Base-by-base conservation (phyloP, 2,329 filamentous ascomycete genomes). In the Fusarium chuoi region DNA sequence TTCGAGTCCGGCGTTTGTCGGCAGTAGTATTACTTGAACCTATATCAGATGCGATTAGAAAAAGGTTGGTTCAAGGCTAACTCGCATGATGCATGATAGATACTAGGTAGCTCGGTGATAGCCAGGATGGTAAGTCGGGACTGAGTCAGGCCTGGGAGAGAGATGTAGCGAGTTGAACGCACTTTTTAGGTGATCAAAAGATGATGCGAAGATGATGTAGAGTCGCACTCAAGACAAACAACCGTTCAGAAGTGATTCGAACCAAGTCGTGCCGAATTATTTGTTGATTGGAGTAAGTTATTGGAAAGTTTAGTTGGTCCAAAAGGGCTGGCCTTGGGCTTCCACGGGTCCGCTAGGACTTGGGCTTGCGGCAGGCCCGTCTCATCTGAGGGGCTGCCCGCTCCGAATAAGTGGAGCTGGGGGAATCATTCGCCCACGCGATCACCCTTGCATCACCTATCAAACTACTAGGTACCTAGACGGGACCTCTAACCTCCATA, bases 21-120 rank as follows among this genome's bases (percentile, higher is more conserved):
- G 66, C 68, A 42, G 56, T 49, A 64, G n/a, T 70, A 59, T 56
- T 62, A 30, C 67, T 63, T 55, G 54, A 62, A 62, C 58, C 69
- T 78, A 64, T 41, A 60, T 61, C 33, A 62, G 61, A 63, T 71
- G 74, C 72, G 77, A 77, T 78, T 70, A 78, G 76, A 59, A 67
- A 73, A 67, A 66, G 67, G 74, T 78, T 75, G 72, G 76, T 56
- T 59, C 52, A 69, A 64, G 65, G 60, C 54, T 51, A 71, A 71
- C 72, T 74, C 69, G 76, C 76, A 78, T 77, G 65, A 71, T 77
- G 76, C 75, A 78, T 73, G 67, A 54, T 52, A 61, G 66, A 42
- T 61, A 51, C 15, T 33, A 33, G 22, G 28, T 35, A 69, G 57
- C 35, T 39, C 24, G 22, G 51, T 41, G 35, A 55, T 55, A 55